Evolutionary conservation across 148 eudicot genomes (phyloP).

Genomic region (Rhododendron griersonianum): DNA sequence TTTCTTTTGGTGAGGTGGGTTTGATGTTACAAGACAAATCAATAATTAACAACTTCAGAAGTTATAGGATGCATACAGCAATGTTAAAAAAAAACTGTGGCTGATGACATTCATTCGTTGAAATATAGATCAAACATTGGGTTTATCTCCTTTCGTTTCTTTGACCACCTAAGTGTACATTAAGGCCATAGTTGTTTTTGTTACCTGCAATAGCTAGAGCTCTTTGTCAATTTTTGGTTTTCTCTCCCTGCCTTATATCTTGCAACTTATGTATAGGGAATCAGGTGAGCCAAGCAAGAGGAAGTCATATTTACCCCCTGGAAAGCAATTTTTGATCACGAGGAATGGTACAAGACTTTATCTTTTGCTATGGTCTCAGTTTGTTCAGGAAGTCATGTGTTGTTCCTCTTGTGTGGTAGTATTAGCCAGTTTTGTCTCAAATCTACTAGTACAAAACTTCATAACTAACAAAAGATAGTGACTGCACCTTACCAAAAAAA

Average conservation of each 20-base stretch:
- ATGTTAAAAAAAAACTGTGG: neutral
- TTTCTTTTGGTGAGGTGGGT: neutral
- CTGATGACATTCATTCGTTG: neutral
- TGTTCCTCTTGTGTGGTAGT: neutral
- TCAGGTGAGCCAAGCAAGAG: constrained; percentile 93
- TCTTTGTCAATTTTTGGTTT: neutral
- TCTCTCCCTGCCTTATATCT: constrained; percentile 9
- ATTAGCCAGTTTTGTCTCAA: neutral
- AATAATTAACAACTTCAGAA: neutral
- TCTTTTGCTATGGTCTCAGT: neutral
- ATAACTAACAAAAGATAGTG: neutral
- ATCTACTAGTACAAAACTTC: neutral
- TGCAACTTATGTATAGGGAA: constrained; percentile 55
- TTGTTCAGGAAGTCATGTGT: neutral
- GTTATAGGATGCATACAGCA: neutral
- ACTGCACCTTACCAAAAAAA: neutral
- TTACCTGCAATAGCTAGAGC: neutral
- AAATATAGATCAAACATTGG: neutral
- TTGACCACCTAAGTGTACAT: neutral
- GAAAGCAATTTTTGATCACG: constrained; percentile 88
- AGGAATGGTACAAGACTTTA: constrained; percentile 62
- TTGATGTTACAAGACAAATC: neutral
- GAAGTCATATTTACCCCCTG: constrained; percentile 75
- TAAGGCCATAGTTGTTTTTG: neutral
- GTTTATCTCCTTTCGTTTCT: neutral